Evolutionary conservation across 2,329 filamentous ascomycete species (phyloP), one percentile per base, ranked within the genome.

Genomic region (Exophiala spinifera): DNA sequence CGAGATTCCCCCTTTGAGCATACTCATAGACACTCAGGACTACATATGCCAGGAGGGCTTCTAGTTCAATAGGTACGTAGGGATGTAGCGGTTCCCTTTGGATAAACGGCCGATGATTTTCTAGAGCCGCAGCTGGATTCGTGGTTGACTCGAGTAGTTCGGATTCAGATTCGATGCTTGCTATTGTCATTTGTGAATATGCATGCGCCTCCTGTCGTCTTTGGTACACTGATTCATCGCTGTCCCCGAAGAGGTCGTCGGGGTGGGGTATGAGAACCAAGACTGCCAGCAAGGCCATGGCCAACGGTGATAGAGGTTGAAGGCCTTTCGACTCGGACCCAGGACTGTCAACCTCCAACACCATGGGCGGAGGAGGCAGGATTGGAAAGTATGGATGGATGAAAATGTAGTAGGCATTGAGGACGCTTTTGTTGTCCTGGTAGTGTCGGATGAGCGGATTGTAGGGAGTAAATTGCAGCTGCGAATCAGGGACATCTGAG

Each of bases 341-440:
- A 2, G 51, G 46, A 23, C 50, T 33, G 21, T 54, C 51, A 31
- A 42, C 28, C 3, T 37, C 31, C n/a, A 46, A 23, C 4, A 46
- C n/a, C 31, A 46, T 21, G 11, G 23, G 39, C 17, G 51, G 46
- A 25, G 51, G 51, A 28, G 51, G 51, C 33, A 54, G 33, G 20
- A 54, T 49, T 15, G 51, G 51, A 17, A 54, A 54, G 21, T 54
- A 54, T n/a, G 46, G 25, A 46, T 54, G 51, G 17, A 54, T 50
- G 42, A 46, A 54, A 19, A 54, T 54, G 40, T 54, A 54, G 19
- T 54, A 54, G 39, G 51, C 51, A 33, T 54, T 54, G 39, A 54
- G 51, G 6, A 48, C 49, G 21, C 19, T 42, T 33, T 39, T 21
- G 37, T 49, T 49, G 14, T 36, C 20, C 20, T 23, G 34, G 33